Percentiles rank a stretch among this genome's conserved stretches.
Evolutionary conservation across 257 asterid genomes (phyloP).

Genomic region (Penstemon barbatus): DNA sequence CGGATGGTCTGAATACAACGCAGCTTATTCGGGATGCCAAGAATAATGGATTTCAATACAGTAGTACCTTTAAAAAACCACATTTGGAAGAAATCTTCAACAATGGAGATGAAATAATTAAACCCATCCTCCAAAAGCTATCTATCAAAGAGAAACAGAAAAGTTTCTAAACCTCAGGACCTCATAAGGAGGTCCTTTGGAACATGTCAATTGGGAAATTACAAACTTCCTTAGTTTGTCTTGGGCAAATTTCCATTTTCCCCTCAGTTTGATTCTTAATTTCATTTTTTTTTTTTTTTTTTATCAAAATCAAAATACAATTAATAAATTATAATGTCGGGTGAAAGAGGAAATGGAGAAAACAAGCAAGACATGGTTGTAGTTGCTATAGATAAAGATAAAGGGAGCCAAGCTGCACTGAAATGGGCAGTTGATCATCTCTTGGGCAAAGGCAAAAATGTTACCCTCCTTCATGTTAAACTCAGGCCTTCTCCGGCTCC

Average conservation of each 20-base stretch:
- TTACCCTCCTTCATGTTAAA: conserved; percentile 77
- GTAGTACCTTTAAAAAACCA: conserved; percentile 13
- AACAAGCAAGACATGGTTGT: conserved; percentile 54
- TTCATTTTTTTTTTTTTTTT: neutral
- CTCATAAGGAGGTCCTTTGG: neutral
- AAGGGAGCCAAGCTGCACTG: conserved; percentile 89
- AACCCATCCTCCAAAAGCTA: conserved; percentile 24
- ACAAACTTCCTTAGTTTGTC: neutral
- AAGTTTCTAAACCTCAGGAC: neutral
- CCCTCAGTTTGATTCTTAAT: neutral
- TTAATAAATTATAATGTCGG: conserved; percentile 11
- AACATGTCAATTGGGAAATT: neutral
- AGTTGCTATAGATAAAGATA: conserved; percentile 86
- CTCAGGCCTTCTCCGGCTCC: conserved; percentile 36
- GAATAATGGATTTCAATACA: conserved; percentile 1
- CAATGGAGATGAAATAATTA: conserved; percentile 1
- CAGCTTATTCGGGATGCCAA: conserved; percentile 26
- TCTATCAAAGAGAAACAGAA: neutral
- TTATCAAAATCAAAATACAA: neutral
- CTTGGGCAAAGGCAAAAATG: conserved; percentile 65
- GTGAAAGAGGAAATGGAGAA: no score
- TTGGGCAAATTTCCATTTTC: conserved; percentile 16
- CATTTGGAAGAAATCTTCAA: neutral
- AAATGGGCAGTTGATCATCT: conserved; percentile 96
- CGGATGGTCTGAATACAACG: conserved; percentile 25